Evolutionary conservation across 176 grass and related monocot genomes (phyloP), one percentile per base, ranked within the genome.

Genomic region (Raddia distichophylla): DNA sequence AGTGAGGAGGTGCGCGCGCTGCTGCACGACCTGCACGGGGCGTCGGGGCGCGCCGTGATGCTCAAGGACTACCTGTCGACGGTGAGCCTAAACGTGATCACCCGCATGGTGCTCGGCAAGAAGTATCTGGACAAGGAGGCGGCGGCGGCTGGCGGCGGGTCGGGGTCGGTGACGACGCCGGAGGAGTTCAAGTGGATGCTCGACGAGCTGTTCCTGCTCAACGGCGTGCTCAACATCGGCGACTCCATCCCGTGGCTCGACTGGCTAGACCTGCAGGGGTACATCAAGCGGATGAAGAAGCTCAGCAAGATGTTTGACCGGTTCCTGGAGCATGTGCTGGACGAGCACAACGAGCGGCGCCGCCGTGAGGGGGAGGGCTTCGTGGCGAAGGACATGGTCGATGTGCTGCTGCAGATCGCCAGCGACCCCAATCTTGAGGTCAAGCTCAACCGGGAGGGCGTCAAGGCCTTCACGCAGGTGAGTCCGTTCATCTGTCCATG

Each of bases 181-280:
- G 86, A 93, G 71, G 95, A 98, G 78, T 98, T 98, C 90, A 98
- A 98, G 86, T 78, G 34, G 81, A 98, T 98, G 92, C 68, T 98
- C 2, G 92, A 93, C 50, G 95, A 98, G 81, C 56, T 91, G 77
- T 98, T 98, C 85, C 55, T 98, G 73, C 90, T 98, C 17, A 98
- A 98, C 54, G 92, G 95, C 1, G 92, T 98, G 76, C 80, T 97
- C 69, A 97, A 94, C 88, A 97, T 97, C 73, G 92, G 92, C 48
- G 95, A 97, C 80, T 94, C 87, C 9, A 94, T 97, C 63, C 95
- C 90, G 16, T 92, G 92, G 95, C 84, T 97, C 0, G 80, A 92
- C 69, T 91, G 87, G 83, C 66, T 97, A 11, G 92, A 97, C 64
- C 71, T 97, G 69, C 92, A 97, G 67, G 91, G 94, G 12, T 97